phyloP scores from a whole-genome alignment of 345 rosid species.

The Diplotaxis tenuifolia region DNA sequence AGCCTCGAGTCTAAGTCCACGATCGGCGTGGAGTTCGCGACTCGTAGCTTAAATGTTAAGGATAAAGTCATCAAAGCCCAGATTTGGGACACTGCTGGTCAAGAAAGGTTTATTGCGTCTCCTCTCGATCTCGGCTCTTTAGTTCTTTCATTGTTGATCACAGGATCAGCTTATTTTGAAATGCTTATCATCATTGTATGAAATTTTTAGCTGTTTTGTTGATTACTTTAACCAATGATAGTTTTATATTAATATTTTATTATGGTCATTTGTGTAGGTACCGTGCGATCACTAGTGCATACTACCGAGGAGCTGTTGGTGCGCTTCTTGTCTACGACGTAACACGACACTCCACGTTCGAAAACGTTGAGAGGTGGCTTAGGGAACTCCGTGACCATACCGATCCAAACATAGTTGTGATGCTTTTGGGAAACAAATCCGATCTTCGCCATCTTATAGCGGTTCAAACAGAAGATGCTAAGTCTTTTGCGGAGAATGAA shows the following conservation, averaged over 20 bases:
- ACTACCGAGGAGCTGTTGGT: conserved; percentile 92
- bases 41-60: conserved; percentile 87
- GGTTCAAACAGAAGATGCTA: conserved; percentile 78
- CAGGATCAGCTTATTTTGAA: not conserved
- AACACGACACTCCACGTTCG: conserved; percentile 84
- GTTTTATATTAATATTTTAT: not conserved
- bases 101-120: conserved; percentile 56
- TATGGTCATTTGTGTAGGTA: not conserved
- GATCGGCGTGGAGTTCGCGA: conserved; percentile 93
- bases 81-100: conserved; percentile 99
- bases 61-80: conserved; percentile 86
- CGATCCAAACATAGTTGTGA: conserved; percentile 87
- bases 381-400: conserved; percentile 90
- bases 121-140: not conserved
- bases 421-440: conserved; percentile 86
- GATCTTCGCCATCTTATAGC: conserved; percentile 95
- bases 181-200: not conserved
- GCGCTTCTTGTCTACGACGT: conserved; percentile 87
- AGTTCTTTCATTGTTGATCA: not conserved
- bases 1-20: conserved; percentile 93
- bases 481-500: conserved; percentile 75
- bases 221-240: not conserved
- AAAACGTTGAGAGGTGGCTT: conserved; percentile 93
- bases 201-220: not conserved
- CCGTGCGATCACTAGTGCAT: conserved; percentile 94